phyloP scores from a whole-genome alignment of 2,329 filamentous ascomycete species.

The Furcasterigmium furcatum region DNA sequence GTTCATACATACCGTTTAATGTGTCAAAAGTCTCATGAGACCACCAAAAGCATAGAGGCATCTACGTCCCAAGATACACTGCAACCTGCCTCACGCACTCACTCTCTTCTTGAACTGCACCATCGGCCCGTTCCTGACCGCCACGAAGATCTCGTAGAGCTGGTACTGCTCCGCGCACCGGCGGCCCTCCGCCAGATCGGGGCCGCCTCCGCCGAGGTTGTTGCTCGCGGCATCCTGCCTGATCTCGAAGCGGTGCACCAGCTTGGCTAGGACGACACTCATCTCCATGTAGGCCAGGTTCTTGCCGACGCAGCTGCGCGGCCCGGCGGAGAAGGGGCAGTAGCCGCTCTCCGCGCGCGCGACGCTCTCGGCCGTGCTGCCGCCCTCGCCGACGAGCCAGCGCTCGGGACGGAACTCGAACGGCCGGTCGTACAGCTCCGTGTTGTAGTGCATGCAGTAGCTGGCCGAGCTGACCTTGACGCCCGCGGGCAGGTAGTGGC shows the following conservation, averaged over 20 bases:
- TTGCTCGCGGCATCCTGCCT: constrained; percentile 14
- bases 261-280: constrained; percentile 19
- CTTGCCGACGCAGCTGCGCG: constrained; percentile 26
- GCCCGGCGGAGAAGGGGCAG: constrained; percentile 24
- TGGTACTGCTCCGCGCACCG: background rate
- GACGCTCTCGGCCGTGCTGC: constrained; percentile 8
- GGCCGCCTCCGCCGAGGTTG: background rate
- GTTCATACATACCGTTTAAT: no score
- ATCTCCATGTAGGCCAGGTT: constrained; percentile 27
- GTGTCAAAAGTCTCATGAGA: no score
- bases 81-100: no score
- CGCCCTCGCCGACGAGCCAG: constrained; percentile 19
- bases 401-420: constrained; percentile 28
- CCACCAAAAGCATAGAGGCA: no score
- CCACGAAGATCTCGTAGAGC: background rate
- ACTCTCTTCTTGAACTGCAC: background rate
- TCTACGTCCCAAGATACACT: no score
- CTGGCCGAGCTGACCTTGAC: constrained; percentile 34
- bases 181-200: background rate
- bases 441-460: constrained; percentile 27
- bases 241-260: constrained; percentile 23
- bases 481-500: constrained; percentile 23
- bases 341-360: constrained; percentile 17
- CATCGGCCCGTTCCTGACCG: background rate
- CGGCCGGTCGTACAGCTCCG: constrained; percentile 25